A percentile compares a stretch with the other conserved stretches of the same genome.
These are phyloP conservation scores for Thuja plicata DNA, from an alignment of 83 land plant species.

Conservation along the genomic window DNA sequence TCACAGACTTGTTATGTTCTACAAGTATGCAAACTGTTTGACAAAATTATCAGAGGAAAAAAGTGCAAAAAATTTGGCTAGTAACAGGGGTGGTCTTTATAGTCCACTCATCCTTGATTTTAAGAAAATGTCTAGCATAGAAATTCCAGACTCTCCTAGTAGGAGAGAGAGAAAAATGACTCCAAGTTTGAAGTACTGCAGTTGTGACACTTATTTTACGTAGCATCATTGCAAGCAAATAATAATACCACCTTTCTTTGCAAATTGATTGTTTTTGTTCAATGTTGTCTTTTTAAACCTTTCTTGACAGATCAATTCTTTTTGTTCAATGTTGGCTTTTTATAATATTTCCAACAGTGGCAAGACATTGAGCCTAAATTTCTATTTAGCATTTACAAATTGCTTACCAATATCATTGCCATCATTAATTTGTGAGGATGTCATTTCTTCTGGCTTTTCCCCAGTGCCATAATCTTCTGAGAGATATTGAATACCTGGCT, in stretches of 20 bases:
- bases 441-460: constrained; percentile 19
- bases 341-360: neutral
- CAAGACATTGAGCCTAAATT: neutral
- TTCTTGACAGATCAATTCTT: neutral
- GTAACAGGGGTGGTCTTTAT: neutral
- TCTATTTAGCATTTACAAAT: neutral
- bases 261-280: neutral
- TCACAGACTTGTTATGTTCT: too few relatives aligned
- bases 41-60: too few relatives aligned
- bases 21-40: too few relatives aligned
- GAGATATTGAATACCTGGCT: neutral
- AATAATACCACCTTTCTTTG: too few relatives aligned
- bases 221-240: neutral
- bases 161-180: too few relatives aligned
- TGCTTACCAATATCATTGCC: constrained; percentile 9
- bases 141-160: neutral
- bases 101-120: neutral
- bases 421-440: neutral
- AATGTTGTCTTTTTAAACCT: neutral
- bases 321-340: neutral
- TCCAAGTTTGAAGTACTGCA: neutral
- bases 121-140: neutral
- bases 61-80: too few relatives aligned
- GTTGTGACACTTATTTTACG: neutral
- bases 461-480: constrained; percentile 11